Percentiles rank a stretch among this genome's conserved stretches.
Evolutionary conservation across 2,329 filamentous ascomycete species (phyloP).

Genomic region (Phaeosphaeriaceae sp.): DNA sequence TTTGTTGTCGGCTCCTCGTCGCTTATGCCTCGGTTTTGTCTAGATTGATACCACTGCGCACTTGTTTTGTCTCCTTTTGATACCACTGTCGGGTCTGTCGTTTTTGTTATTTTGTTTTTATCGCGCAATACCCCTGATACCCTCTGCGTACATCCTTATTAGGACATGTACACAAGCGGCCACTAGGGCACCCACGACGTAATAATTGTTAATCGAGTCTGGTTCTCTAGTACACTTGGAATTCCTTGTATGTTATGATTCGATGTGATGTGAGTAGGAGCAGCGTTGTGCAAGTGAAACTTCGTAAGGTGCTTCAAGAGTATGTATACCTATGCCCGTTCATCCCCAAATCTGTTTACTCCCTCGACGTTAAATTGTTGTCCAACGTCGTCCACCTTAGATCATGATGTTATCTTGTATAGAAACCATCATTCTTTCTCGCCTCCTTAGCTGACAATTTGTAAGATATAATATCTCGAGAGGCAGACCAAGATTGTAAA

Average conservation of each 20-base stretch:
- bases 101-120: conserved; percentile 37
- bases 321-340: too few relatives aligned
- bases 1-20: conserved; percentile 38
- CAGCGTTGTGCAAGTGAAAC: too few relatives aligned
- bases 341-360: too few relatives aligned
- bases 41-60: conserved; percentile 54
- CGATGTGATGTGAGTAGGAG: too few relatives aligned
- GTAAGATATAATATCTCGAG: too few relatives aligned
- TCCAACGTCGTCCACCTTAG: too few relatives aligned
- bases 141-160: conserved; percentile 50
- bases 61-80: conserved; percentile 48
- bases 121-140: conserved; percentile 52
- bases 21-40: conserved; percentile 47
- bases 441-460: too few relatives aligned
- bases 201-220: conserved; percentile 50
- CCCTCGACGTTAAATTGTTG: too few relatives aligned
- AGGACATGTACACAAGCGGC: conserved; percentile 49
- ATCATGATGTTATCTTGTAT: too few relatives aligned
- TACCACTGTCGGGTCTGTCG: conserved; percentile 46
- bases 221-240: not conserved
- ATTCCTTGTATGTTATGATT: not conserved
- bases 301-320: too few relatives aligned
- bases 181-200: conserved; percentile 48
- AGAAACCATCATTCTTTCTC: too few relatives aligned
- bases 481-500: too few relatives aligned